Base-by-base conservation (phyloP, 305 asterid genomes). In the Andrographis paniculata region DNA sequence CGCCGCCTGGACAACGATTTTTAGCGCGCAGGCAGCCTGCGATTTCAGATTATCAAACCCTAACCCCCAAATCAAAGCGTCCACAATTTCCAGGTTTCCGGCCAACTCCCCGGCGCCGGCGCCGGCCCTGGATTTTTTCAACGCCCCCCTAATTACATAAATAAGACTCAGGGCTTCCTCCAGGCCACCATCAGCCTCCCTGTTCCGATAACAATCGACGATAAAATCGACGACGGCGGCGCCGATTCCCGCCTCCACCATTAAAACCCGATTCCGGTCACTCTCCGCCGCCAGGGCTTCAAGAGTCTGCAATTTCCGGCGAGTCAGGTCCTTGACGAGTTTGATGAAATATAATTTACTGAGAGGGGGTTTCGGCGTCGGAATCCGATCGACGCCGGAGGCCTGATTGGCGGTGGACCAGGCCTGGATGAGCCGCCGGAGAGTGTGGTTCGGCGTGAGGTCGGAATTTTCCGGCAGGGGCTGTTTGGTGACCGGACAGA, bases 401-500 rank as follows among this genome's bases (percentile, higher is more conserved):
- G n/a, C n/a, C n/a, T 37, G 54, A 27, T 68, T 43, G 48, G 31
- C 40, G 10, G 68, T 17, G 58, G 59, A 58, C 81, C 92, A 80
- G 1, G 76, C 54, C 20, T 64, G 75, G 58, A 77, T 72, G 50
- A 74, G 58, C 1, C 84, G 75, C 17, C 65, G 69, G 39, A 80
- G 68, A 0, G 77, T 80, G 71, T 77, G 75, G 55, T 77, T 77
- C 1, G 84, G 84, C 1, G 77, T 74, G 22, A 80, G 39, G 45
- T 53, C 58, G 5, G 69, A 20, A 37, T 45, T 57, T n/a, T 3
- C 28, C 0, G 74, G 60, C 42, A 80, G 52, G 6, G 66, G 45
- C 31, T 69, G 81, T 28, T 74, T 80, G n/a, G 81, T 80, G 23
- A 77, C 87, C 10, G 83, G 92, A 48, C 86, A 80, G 3, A 51